phyloP scores from a whole-genome alignment of 1,139 yeast genomes.

The Saccharomyces hybrid region DNA sequence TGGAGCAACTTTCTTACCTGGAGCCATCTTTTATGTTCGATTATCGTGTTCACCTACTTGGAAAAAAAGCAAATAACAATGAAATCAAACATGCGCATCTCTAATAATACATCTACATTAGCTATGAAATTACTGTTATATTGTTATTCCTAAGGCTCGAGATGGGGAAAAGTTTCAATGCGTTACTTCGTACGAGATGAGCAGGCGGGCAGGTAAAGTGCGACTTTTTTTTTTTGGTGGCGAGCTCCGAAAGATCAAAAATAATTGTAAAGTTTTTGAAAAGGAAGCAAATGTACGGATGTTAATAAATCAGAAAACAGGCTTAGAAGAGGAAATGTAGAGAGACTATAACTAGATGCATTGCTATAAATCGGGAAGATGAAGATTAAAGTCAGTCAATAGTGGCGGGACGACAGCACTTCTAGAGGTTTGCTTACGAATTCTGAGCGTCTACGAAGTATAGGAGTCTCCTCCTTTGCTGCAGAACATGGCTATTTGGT shows the following conservation, averaged over 20 bases:
- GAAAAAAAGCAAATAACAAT: not conserved
- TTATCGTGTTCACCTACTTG: not conserved
- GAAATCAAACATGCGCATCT: not conserved
- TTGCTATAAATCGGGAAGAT: not conserved
- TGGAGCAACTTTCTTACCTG: constrained; percentile 82
- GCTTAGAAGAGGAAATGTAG: not conserved
- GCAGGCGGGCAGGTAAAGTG: not conserved
- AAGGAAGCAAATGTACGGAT: not conserved
- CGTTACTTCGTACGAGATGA: not conserved
- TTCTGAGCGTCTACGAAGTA: not conserved
- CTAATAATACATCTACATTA: not conserved
- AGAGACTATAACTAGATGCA: not conserved
- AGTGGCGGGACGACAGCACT: not conserved
- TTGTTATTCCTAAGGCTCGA: not conserved
- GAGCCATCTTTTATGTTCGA: constrained; percentile 16
- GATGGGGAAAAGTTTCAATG: not conserved
- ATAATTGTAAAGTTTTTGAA: not conserved
- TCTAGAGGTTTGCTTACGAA: not conserved
- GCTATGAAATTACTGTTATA: not conserved
- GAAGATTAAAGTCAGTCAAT: not conserved
- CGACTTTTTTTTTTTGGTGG: not conserved
- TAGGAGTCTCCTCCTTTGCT: not conserved
- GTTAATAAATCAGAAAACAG: not conserved
- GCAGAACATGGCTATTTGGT: not conserved
- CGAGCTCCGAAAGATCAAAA: not conserved